phyloP scores from a whole-genome alignment of 106 monocot species.

The Ottelia alismoides region DNA sequence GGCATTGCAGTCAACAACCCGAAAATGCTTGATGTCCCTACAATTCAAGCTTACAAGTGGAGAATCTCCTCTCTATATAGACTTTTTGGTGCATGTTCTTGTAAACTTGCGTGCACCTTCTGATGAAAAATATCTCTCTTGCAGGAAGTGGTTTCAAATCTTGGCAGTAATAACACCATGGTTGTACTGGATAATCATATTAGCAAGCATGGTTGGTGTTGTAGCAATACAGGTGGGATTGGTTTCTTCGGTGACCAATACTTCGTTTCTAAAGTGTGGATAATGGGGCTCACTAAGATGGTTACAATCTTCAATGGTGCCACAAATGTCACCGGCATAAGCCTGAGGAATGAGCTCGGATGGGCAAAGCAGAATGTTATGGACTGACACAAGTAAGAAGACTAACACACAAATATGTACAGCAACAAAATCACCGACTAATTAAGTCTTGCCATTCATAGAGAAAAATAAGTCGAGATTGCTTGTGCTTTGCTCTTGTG shows the following conservation, averaged over 20 bases:
- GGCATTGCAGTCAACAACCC: conserved; percentile 35
- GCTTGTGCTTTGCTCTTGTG: no score
- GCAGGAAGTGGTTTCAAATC: conserved; percentile 42
- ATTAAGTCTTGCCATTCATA: no score
- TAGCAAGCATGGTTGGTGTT: conserved; percentile 77
- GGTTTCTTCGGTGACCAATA: conserved; percentile 69
- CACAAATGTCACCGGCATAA: conserved; percentile 49
- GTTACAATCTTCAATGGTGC: conserved; percentile 32
- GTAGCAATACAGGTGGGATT: conserved; percentile 43
- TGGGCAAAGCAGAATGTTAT: conserved; percentile 29
- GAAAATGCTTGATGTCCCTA: conserved; percentile 23
- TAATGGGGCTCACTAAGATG: conserved; percentile 37
- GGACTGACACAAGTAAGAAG: no score
- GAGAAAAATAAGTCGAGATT: no score
- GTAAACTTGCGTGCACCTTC: no score
- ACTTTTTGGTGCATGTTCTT: no score
- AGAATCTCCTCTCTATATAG: no score
- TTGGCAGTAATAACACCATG: conserved; percentile 40
- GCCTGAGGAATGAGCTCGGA: conserved; percentile 63
- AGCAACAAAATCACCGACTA: no score
- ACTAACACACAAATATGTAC: no score
- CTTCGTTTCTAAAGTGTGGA: conserved; percentile 44
- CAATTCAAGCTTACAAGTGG: conserved; percentile 10
- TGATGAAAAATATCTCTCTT: no score
- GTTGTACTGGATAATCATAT: conserved; percentile 74